Conservation (phyloP, 2,329 filamentous ascomycete species). For the Sporothrix phasma region DNA sequence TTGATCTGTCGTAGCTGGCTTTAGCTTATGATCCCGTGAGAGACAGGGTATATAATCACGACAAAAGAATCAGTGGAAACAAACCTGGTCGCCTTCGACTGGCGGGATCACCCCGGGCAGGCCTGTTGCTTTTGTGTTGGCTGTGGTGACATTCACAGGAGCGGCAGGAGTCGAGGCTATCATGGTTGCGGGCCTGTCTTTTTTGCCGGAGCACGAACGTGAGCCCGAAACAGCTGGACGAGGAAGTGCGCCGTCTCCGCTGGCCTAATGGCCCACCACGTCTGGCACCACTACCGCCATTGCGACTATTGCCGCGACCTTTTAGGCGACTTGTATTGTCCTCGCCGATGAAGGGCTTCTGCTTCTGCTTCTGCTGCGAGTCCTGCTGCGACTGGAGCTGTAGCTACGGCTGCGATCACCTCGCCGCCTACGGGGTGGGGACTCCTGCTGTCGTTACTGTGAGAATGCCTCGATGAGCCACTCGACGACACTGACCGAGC, state of each 20-base stretch:
- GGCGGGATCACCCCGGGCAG: background rate
- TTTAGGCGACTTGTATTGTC: background rate
- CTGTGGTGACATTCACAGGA: background rate
- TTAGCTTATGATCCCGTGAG: background rate
- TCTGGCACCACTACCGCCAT: background rate
- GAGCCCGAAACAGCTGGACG: constrained; percentile 38
- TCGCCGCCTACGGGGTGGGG: background rate
- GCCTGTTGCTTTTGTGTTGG: background rate
- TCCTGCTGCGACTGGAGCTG: constrained; percentile 24
- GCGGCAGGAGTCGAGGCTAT: constrained; percentile 14
- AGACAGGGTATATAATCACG: background rate
- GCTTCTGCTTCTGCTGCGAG: constrained; percentile 23
- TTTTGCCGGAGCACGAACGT: constrained; percentile 30
- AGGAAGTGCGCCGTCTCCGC: constrained; percentile 38
- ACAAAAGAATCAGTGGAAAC: constrained; percentile 12
- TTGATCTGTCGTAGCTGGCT: constrained; percentile 22
- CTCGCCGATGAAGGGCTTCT: constrained; percentile 18
- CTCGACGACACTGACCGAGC: constrained; percentile 30
- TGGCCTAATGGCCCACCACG: constrained; percentile 6
- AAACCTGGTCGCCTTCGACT: constrained; percentile 24
- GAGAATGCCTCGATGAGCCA: constrained; percentile 27
- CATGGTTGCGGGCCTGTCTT: constrained; percentile 31
- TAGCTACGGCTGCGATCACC: constrained; percentile 20
- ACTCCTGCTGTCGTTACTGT: constrained; percentile 20
- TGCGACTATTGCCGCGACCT: constrained; percentile 1